Conservation (phyloP, 768 basidiomycete species). For the Calocera viscosa region DNA sequence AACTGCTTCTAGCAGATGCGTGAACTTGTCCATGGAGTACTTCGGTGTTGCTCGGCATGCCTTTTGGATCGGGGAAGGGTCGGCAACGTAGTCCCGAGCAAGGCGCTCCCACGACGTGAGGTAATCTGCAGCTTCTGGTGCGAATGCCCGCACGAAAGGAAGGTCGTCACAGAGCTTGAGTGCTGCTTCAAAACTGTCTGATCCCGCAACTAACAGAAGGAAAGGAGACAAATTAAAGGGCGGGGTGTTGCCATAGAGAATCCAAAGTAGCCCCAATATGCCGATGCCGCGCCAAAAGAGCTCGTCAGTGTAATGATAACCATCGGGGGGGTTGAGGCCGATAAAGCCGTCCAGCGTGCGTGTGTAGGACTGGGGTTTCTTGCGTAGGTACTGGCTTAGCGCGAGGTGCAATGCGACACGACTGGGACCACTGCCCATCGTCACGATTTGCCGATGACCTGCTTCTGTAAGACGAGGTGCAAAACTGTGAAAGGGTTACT, state of each 20-base stretch:
- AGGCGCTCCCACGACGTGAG: not conserved
- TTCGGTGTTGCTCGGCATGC: not conserved
- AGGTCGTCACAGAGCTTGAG: not conserved
- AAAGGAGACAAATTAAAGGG: constrained; percentile 3
- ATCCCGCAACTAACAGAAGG: not conserved
- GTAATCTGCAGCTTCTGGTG: not conserved
- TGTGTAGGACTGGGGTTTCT: not conserved
- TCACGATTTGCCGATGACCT: no score
- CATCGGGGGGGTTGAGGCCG: not conserved
- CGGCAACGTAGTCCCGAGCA: not conserved
- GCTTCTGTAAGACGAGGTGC: no score
- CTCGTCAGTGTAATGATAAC: not conserved
- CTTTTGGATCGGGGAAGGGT: not conserved
- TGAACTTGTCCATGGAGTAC: not conserved
- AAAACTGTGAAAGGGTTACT: no score
- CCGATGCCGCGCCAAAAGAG: not conserved
- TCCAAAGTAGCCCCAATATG: not conserved
- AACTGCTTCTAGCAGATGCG: not conserved
- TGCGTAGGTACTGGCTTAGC: no score
- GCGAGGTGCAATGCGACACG: no score
- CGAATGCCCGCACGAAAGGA: not conserved
- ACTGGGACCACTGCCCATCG: no score
- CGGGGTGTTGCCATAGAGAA: not conserved
- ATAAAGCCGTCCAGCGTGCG: not conserved
- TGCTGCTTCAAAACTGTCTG: not conserved